phyloP scores from a whole-genome alignment of 768 basidiomycete genomes.

The Phanerochaete sordida region DNA sequence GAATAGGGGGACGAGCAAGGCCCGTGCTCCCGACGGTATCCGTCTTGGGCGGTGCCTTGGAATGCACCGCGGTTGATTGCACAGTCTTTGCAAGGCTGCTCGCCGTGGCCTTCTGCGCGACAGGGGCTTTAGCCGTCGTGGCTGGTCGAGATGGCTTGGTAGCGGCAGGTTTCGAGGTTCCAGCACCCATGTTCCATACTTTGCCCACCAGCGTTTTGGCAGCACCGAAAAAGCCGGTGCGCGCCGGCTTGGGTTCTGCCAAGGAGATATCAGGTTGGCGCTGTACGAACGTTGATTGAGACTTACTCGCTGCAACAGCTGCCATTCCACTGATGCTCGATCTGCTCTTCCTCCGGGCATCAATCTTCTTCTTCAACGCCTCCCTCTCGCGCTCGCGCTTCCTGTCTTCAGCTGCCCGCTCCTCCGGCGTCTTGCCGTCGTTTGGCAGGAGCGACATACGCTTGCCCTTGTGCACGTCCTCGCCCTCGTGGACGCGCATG shows the following conservation, averaged over 20 bases:
- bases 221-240: conserved; percentile 66
- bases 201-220: conserved; percentile 70
- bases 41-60: neutral
- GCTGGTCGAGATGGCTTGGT: neutral
- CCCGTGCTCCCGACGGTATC: neutral
- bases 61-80: neutral
- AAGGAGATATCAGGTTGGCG: neutral
- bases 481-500: conserved; percentile 33
- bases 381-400: conserved; percentile 47
- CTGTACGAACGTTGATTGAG: neutral
- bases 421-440: conserved; percentile 12
- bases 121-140: neutral
- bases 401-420: conserved; percentile 26
- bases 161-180: conserved; percentile 11
- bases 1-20: conserved; percentile 23
- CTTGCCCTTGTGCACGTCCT: conserved; percentile 31
- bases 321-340: conserved; percentile 37
- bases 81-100: conserved; percentile 13
- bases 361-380: conserved; percentile 57
- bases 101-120: conserved; percentile 6
- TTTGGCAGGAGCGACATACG: conserved; percentile 31
- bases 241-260: conserved; percentile 44
- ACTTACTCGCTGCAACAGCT: conserved; percentile 33
- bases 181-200: conserved; percentile 63
- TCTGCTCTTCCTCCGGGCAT: conserved; percentile 69